Base-by-base conservation (phyloP, 2,329 filamentous ascomycete genomes). In the Sporothrix globosa region DNA sequence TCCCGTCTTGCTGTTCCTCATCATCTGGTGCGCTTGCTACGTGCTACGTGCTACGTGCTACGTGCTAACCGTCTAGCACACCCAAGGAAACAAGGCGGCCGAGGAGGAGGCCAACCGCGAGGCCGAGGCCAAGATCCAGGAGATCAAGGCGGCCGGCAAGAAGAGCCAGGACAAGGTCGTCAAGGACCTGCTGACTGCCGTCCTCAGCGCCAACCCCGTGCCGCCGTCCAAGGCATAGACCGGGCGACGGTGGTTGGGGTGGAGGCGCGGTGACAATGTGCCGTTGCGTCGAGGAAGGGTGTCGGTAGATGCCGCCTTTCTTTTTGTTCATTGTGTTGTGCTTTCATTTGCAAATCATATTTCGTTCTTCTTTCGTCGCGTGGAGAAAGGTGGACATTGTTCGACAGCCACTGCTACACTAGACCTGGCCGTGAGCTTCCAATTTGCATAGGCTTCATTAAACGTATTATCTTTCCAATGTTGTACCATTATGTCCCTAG, bases 61-160 rank as follows among this genome's bases (percentile, higher is more conserved):
- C 39, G 39, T 50, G 39, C 39, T 41, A n/a, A 48, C 52, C 9
- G 53, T 24, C 1, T 76, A 98, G 95, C 95, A 99, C 83, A 91
- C 92, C 77, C 92, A 92, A 81, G 94, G 94, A 77, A 97, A 97
- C 86, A 84, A 86, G 79, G 88, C 90, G 75, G 91, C 91, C 74
- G 91, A 95, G 80, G 87, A 89, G 73, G 89, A 93, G 77, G 92
- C 93, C 75, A 88, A 89, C 81, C 90, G 90, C 82, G 92, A 95
- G 74, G 92, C 92, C 68, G 92, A 97, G 73, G 85, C 81, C 76
- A 90, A 96, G 82, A 89, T 98, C 76, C 86, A 90, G 80, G 89
- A 92, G 80, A 98, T 98, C 79, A 87, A 92, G 80, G 86, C 85
- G 69, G 89, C 92, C 46, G 95, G 94, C 73, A 87, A 91, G 81